Evolutionary conservation across 2,329 filamentous ascomycete genomes (phyloP), one percentile per base, ranked within the genome.

Genomic region (Taxawa tesnikishii): DNA sequence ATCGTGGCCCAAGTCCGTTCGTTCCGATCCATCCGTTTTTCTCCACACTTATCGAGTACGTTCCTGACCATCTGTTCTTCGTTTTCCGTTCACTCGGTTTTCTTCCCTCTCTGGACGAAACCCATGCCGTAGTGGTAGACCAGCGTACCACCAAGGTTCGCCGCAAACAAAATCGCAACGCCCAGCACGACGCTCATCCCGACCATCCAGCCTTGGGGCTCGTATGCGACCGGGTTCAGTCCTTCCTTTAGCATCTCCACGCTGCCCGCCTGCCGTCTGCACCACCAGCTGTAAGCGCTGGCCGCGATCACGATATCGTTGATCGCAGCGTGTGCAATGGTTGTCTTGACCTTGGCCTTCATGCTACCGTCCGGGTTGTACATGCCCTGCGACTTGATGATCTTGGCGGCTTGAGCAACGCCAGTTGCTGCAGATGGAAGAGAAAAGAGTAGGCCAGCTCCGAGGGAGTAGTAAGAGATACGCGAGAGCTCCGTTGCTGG

Each of bases 61-160:
- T n/a, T n/a, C n/a, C n/a, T n/a, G n/a, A n/a, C n/a, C n/a, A n/a
- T n/a, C n/a, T n/a, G n/a, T n/a, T n/a, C n/a, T n/a, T n/a, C n/a
- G n/a, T n/a, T n/a, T n/a, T n/a, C n/a, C n/a, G n/a, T n/a, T n/a
- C n/a, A n/a, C n/a, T n/a, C n/a, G n/a, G n/a, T n/a, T n/a, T n/a
- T n/a, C n/a, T n/a, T n/a, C n/a, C n/a, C n/a, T n/a, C n/a, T n/a
- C n/a, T n/a, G n/a, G n/a, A n/a, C n/a, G n/a, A 65, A 53, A 2
- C 62, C 62, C 43, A 65, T 58, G 0, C 62, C 62, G 37, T 60
- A 59, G 17, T 56, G 48, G 41, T 65, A 66, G 4, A 60, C 59
- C 38, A 66, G 38, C 6, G 44, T 46, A 1, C 59, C 62, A 3
- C 62, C 62, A 4, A 65, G 47, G 36, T 59, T 60, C 9, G 59